Evolutionary conservation across 2,329 filamentous ascomycete genomes (phyloP).

Genomic region (Cryphonectria carpinicola): DNA sequence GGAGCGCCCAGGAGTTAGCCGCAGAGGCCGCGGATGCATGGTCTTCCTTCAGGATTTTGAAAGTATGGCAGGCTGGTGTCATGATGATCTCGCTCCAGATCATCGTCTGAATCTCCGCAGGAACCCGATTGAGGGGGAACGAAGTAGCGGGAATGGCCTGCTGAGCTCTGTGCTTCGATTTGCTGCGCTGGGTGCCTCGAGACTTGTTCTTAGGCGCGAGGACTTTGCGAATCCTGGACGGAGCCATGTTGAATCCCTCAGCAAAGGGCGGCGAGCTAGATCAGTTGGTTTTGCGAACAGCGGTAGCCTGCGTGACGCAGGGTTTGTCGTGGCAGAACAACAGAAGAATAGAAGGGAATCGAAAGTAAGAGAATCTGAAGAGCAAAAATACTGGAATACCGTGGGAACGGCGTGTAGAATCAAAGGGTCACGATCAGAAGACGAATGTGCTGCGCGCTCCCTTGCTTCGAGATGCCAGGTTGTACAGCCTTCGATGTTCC

Average conservation of each 20-base stretch:
- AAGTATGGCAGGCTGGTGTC: constrained; percentile 31
- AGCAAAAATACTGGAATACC: background rate
- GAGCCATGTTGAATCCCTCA: constrained; percentile 4
- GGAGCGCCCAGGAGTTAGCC: background rate
- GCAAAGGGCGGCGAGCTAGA: background rate
- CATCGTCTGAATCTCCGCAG: constrained; percentile 30
- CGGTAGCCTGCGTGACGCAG: too few relatives aligned
- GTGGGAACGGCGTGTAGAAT: background rate
- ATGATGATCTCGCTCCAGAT: constrained; percentile 30
- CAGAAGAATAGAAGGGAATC: background rate
- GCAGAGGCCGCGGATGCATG: background rate
- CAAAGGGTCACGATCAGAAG: background rate
- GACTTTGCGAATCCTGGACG: background rate
- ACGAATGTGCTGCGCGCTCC: background rate
- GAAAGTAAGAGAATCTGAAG: background rate
- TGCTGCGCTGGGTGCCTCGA: background rate
- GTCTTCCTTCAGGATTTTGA: constrained; percentile 1
- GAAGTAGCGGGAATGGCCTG: background rate
- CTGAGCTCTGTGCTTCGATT: background rate
- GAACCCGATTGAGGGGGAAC: constrained; percentile 14
- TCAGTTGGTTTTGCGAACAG: background rate
- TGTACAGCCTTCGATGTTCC: background rate
- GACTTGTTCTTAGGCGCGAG: background rate
- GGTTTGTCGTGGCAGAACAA: background rate
- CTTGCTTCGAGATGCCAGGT: background rate